A percentile compares a stretch with the other conserved stretches of the same genome.
phyloP scores from a whole-genome alignment of 108 stramenopile species.

The Craspedostauros australis region DNA sequence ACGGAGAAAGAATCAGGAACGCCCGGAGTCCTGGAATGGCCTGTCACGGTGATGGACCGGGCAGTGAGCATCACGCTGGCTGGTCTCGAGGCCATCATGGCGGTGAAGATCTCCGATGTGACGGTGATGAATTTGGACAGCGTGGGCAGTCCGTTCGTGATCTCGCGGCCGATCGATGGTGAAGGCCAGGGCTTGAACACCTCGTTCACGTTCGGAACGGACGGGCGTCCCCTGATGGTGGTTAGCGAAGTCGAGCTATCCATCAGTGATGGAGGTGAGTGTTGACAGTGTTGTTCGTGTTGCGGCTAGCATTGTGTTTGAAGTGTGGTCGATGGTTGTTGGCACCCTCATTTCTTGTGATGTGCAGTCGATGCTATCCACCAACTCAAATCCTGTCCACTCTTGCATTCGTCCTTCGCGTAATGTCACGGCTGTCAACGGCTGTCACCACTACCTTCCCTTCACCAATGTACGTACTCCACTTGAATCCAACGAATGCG shows the following conservation, averaged over 20 bases:
- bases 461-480: not conserved
- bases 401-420: too few species aligned
- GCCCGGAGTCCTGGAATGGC: constrained; percentile 30
- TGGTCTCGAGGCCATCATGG: constrained; percentile 31
- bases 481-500: not conserved
- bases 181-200: constrained; percentile 36
- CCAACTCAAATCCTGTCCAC: too few species aligned
- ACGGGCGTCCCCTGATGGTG: constrained; percentile 29
- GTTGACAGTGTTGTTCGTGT: not conserved
- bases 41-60: constrained; percentile 26
- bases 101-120: constrained; percentile 38
- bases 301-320: too few species aligned
- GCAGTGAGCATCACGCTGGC: constrained; percentile 28
- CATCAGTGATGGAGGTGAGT: not conserved
- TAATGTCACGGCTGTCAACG: too few species aligned
- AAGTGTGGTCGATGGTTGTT: too few species aligned
- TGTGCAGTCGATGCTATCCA: too few species aligned
- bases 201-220: constrained; percentile 43
- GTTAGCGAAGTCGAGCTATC: constrained; percentile 8
- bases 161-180: constrained; percentile 31
- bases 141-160: constrained; percentile 44
- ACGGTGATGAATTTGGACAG: constrained; percentile 46
- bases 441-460: constrained; percentile 1
- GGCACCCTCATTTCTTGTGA: too few species aligned
- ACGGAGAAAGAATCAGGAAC: constrained; percentile 34